Base-by-base conservation (phyloP, 1,139 yeast species). In the Geotrichum candidum region DNA sequence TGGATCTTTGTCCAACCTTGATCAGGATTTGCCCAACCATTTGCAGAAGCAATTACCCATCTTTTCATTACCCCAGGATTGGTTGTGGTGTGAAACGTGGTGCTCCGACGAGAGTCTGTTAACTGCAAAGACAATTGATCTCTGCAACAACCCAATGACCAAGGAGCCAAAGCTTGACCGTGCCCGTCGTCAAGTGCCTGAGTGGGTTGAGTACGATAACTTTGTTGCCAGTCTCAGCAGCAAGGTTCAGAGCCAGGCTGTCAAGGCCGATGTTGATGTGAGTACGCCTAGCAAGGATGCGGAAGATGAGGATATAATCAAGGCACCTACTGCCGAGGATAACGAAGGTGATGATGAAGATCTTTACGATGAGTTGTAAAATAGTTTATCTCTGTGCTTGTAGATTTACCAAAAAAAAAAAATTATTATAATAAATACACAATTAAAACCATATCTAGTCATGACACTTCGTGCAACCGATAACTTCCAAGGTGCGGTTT, bases 21-120 rank as follows among this genome's bases (percentile, higher is more conserved):
- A 91, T 71, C 98, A 92, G 72, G 98, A 94, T 72, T 80, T 94
- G 66, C 92, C 97, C 13, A 94, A 94, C 72, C 90, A 90, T 70
- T 69, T 92, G 68, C 99, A 94, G 73, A 70, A 79, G 45, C 74
- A 75, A 52, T 73, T 90, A 25, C 88, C 87, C 54, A 90, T 90
- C 31, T 82, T 78, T 69, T 86, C 95, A 27, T 77, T 90, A 53
- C 89, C 91, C 1, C 88, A 87, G 68, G 90, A 88, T 56, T 90
- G 96, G 95, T 76, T 89, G 51, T 90, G 96, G 96, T 90, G 96
- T 74, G 96, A 90, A 70, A 89, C 96, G 0, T 90, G 96, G 96
- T 89, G 96, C 71, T 78, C 85, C n/a, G 88, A 84, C 66, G 86
- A 81, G 57, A 77, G 82, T 35, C 74, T 87, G 63, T 70, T 70